Percentiles rank a stretch among this genome's conserved stretches.
phyloP scores from a whole-genome alignment of 108 stramenopile species.

The Aurantiochytrium sp. region DNA sequence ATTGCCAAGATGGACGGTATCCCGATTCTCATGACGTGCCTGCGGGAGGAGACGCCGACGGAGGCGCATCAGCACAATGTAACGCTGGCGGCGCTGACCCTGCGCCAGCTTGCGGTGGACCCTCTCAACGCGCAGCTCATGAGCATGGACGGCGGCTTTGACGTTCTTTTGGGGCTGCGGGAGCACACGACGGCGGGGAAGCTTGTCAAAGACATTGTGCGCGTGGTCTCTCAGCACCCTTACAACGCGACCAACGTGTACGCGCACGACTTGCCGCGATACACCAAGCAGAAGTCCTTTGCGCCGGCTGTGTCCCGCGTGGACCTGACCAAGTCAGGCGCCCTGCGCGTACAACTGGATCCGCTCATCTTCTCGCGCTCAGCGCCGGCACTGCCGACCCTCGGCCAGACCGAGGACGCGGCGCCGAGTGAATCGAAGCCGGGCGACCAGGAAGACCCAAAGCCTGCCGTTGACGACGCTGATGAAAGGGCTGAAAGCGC shows the following conservation, averaged over 20 bases:
- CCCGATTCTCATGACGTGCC: neutral
- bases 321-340: neutral
- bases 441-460: too few relatives aligned
- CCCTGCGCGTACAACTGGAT: neutral
- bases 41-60: neutral
- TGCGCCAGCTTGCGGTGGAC: neutral
- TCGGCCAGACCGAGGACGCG: too few relatives aligned
- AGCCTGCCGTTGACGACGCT: neutral
- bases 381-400: neutral
- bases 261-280: neutral
- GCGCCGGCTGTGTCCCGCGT: neutral
- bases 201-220: neutral
- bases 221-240: neutral
- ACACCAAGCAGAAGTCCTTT: neutral
- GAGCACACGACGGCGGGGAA: neutral
- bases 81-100: neutral
- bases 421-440: too few relatives aligned
- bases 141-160: slow-evolving; percentile 18
- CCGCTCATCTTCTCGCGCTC: neutral
- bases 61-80: neutral
- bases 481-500: neutral
- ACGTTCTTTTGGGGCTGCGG: neutral
- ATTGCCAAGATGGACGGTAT: slow-evolving; percentile 22
- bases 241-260: neutral
- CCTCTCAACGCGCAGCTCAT: neutral